Base-by-base conservation (phyloP, 73 alveolate species). In the Paramecium sexaurelia region DNA sequence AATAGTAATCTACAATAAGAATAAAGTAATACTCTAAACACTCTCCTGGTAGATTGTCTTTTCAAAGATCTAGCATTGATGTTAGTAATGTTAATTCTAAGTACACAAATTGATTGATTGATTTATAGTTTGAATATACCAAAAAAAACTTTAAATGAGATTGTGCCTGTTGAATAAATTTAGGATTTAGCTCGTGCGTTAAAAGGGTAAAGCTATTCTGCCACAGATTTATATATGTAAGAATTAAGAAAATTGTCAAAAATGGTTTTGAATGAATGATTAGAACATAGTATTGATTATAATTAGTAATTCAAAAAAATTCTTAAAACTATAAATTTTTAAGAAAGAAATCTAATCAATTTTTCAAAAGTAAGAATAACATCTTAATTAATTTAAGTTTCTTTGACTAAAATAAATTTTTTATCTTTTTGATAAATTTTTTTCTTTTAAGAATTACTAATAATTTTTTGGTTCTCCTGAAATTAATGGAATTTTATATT, bases 21-120 rank as follows among this genome's bases (percentile, higher is more conserved):
- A 61, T 61, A 1, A 61, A 27, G 11, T 19, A 61, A 61, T 61
- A 61, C 24, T 61, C 83, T 26, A 61, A 32, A 11, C 45, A 29
- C 26, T 61, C 83, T 5, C 83, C 83, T 61, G 47, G 83, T 9
- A 61, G 83, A 26, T 61, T 61, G 17, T 61, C 83, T 11, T 61
- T 61, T 61, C 83, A 61, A 32, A 26, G 83, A 32, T 29, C 20
- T 4, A 61, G 11, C 26, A 29, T 26, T 29, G 47, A 61, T 26
- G 4, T 24, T 0, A 45, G 47, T 32, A 61, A 61, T 61, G 43
- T 32, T 32, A 61, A 61, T 61, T 61, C 83, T 61, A 61, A 20
- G 83, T 26, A 51, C 17, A n/a, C 7, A 51, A 32, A 61, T 26
- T 10, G 20, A 32, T 26, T 61, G 11, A 26, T 26, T 61, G 26